Evolutionary conservation across 2,329 filamentous ascomycete species (phyloP), one percentile per base, ranked within the genome.

Genomic region (Aspergillus cejpii): DNA sequence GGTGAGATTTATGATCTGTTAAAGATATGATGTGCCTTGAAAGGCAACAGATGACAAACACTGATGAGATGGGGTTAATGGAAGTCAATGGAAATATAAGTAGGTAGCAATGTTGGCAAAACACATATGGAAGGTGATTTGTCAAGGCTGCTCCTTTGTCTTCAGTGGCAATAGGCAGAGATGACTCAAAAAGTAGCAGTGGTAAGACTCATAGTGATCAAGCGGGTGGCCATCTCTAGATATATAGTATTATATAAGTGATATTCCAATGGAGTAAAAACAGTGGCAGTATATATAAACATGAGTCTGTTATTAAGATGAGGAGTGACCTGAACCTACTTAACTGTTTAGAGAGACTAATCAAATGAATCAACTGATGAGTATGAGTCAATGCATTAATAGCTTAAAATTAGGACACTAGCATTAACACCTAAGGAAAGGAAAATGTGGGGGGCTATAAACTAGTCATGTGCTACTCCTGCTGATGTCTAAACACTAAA

Each of bases 51-150:
- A 56, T 51, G 52, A 56, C 52, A 43, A 52, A 48, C 46, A 37
- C 38, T 51, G 52, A 55, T 47, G 51, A 44, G 47, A 49, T 41
- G 48, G 45, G 43, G 43, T 50, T 50, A 42, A 50, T 57, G 50
- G 57, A 60, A 61, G 52, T 57, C 48, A 58, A 59, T 60, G 49
- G 58, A 59, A 59, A 41, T 42, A 41, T 44, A n/a, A 37, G 37
- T 26, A 17, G 11, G 37, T 39, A 39, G 39, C 39, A 39, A 42
- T 47, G 41, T 38, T 43, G 38, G 41, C 41, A 47, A 40, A 39
- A 31, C 41, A 27, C 38, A 48, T 39, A 47, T 40, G 48, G 17
- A 43, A 48, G 49, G 36, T 56, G 52, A 56, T 56, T 56, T 56
- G 54, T 56, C 54, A 56, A 48, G 34, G 29, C 26, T n/a, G 15